Conservation (phyloP, 2,329 filamentous ascomycete genomes). For the Bisporella sp. region DNA sequence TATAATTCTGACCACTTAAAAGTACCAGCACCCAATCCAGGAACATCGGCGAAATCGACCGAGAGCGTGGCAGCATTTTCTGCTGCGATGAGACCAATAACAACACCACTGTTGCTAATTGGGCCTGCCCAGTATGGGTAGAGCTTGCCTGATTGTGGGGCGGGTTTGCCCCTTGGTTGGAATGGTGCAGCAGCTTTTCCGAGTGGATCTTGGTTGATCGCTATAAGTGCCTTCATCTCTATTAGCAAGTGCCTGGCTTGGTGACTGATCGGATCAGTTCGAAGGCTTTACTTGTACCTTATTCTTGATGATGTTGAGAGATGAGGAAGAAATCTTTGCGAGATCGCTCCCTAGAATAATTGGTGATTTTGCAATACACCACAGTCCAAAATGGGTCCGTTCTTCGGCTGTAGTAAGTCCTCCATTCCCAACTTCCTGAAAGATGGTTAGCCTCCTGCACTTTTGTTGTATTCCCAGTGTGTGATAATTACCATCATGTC, state of each 20-base stretch:
- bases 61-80: slow-evolving; percentile 34
- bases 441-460: too few species aligned
- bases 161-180: slow-evolving; percentile 27
- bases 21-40: slow-evolving; percentile 31
- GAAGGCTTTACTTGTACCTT: neutral
- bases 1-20: slow-evolving; percentile 34
- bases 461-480: too few species aligned
- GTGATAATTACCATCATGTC: slow-evolving; percentile 16
- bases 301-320: neutral
- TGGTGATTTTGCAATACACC: slow-evolving; percentile 13
- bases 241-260: neutral
- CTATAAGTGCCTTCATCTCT: slow-evolving; percentile 5
- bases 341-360: slow-evolving; percentile 16
- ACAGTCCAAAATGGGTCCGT: slow-evolving; percentile 14
- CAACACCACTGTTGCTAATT: slow-evolving; percentile 29
- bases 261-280: neutral
- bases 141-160: slow-evolving; percentile 34
- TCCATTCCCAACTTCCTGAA: slow-evolving; percentile 13
- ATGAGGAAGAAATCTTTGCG: slow-evolving; percentile 1
- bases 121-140: slow-evolving; percentile 36
- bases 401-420: slow-evolving; percentile 30
- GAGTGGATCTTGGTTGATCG: slow-evolving; percentile 21
- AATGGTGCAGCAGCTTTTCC: slow-evolving; percentile 33
- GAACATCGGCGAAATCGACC: slow-evolving; percentile 37
- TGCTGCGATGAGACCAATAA: slow-evolving; percentile 32